Percentiles rank a stretch among this genome's conserved stretches.
Conservation (phyloP, 257 asterid genomes). For the Nicotiana paniculata region DNA sequence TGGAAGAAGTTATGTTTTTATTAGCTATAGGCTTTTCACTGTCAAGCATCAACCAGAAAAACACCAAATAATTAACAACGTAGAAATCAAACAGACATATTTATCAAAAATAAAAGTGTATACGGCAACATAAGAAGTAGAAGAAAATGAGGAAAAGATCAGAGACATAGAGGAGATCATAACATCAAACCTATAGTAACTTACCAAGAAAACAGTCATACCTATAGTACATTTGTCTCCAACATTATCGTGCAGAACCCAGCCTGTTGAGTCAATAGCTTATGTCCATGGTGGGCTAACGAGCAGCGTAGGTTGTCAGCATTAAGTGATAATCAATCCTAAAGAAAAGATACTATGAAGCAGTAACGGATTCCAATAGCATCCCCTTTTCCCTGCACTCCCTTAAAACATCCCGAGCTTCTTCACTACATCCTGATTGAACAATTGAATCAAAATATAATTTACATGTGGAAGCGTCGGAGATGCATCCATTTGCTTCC, state of each 20-base stretch:
- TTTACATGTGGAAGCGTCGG: slow-evolving; percentile 57
- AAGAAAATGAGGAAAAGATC: not conserved
- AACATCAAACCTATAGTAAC: not conserved
- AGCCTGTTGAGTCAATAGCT: not conserved
- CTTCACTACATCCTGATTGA: slow-evolving; percentile 44
- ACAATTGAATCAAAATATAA: slow-evolving; percentile 41
- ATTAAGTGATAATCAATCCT: not conserved
- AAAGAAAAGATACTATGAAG: slow-evolving; percentile 10
- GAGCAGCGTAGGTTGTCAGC: not conserved
- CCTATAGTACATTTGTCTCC: not conserved
- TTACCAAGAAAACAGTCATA: not conserved
- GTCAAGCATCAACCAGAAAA: not conserved
- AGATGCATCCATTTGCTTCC: slow-evolving; percentile 66
- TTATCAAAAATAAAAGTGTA: not conserved
- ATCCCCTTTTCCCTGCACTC: slow-evolving; percentile 47
- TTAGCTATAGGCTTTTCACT: not conserved
- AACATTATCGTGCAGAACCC: not conserved
- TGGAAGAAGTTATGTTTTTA: not conserved
- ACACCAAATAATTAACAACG: not conserved
- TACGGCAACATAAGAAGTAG: not conserved
- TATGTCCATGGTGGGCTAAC: not conserved
- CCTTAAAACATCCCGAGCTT: slow-evolving; percentile 48
- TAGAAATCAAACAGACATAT: not conserved
- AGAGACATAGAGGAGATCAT: not conserved
- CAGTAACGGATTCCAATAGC: slow-evolving; percentile 28